Conservation (phyloP, 2,329 filamentous ascomycete genomes). For the Chaetomiaceae sp. region DNA sequence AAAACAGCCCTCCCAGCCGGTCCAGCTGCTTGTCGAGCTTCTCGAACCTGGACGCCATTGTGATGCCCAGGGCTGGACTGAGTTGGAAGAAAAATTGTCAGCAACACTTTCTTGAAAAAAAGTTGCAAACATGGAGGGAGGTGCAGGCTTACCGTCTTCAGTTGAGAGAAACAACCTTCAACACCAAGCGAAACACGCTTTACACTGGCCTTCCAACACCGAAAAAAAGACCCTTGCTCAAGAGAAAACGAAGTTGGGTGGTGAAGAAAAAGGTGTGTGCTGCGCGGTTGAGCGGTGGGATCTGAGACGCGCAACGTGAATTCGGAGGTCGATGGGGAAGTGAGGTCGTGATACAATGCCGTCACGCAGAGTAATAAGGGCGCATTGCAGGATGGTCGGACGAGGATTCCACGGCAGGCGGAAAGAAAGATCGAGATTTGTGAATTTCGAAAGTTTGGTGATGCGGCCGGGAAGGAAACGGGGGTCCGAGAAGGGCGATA, state of each 20-base stretch:
- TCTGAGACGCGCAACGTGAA: not conserved
- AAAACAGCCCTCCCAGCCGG: conserved; percentile 50
- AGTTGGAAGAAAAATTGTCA: not conserved
- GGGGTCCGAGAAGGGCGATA: not conserved
- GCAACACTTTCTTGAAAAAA: not conserved
- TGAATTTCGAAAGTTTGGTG: not conserved
- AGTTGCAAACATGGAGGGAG: too few species aligned
- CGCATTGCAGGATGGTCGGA: conserved; percentile 10
- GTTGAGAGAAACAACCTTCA: too few species aligned
- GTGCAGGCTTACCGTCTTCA: not conserved
- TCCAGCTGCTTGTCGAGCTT: conserved; percentile 49
- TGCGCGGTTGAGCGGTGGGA: not conserved
- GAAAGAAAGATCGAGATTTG: conserved; percentile 6
- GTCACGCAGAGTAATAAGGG: conserved; percentile 10
- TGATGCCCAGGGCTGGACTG: conserved; percentile 16
- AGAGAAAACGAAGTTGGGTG: not conserved
- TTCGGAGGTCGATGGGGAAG: not conserved
- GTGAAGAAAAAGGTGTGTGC: not conserved
- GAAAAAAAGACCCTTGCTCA: not conserved
- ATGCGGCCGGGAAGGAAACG: conserved; percentile 4
- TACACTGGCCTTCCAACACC: too few species aligned
- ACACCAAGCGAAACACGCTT: too few species aligned
- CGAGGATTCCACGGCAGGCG: conserved; percentile 15
- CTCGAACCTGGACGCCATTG: conserved; percentile 48
- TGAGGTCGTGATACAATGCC: conserved; percentile 15